Conservation (phyloP, 768 basidiomycete species). For the Hygrophorus pudorinus region DNA sequence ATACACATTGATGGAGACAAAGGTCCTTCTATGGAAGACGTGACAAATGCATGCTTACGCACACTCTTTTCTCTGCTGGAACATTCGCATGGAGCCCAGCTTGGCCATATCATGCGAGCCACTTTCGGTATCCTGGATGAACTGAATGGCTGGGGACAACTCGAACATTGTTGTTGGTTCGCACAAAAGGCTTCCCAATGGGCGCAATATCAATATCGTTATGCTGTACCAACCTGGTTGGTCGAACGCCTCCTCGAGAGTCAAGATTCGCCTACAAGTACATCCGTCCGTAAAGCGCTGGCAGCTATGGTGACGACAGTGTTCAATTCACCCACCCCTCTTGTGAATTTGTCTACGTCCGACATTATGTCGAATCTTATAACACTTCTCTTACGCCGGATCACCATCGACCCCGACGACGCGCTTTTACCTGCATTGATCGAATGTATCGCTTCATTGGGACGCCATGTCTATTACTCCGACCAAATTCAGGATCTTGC, state of each 20-base stretch:
- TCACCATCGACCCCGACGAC: conserved; percentile 53
- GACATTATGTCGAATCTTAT: conserved; percentile 78
- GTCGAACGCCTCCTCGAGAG: conserved; percentile 66
- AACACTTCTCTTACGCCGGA: conserved; percentile 61
- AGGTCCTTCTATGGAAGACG: conserved; percentile 66
- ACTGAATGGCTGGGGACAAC: conserved; percentile 51
- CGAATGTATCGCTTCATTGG: conserved; percentile 72
- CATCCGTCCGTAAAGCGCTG: conserved; percentile 48
- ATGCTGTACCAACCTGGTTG: conserved; percentile 75
- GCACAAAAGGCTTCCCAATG: conserved; percentile 71
- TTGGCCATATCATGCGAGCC: conserved; percentile 62
- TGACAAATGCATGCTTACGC: conserved; percentile 63
- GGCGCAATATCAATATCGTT: conserved; percentile 91
- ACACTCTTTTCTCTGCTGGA: conserved; percentile 62
- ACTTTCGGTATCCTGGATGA: conserved; percentile 60
- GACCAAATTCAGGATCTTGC: conserved; percentile 93
- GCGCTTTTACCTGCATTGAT: conserved; percentile 57
- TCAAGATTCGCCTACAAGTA: conserved; percentile 40
- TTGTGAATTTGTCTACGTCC: conserved; percentile 86
- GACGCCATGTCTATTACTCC: conserved; percentile 88
- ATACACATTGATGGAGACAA: conserved; percentile 82
- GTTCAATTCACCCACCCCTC: conserved; percentile 70
- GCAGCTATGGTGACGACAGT: conserved; percentile 75
- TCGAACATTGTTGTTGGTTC: conserved; percentile 76
- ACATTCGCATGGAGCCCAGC: conserved; percentile 69